Conservation (phyloP, 441 rosid genomes). For the Gossypium davidsonii region DNA sequence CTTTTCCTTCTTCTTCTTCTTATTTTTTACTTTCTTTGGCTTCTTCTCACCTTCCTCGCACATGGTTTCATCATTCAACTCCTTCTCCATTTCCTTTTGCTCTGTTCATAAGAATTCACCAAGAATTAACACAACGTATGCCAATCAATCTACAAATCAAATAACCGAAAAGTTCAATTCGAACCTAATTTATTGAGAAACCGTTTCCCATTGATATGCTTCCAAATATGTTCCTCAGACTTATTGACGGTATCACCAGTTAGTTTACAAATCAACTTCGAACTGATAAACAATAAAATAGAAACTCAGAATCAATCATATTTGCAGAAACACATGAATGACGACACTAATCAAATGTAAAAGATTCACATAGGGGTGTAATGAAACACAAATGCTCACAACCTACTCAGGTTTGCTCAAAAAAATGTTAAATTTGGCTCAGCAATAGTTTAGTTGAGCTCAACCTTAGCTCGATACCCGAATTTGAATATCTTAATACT, state of each 20-base stretch:
- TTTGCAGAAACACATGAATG: background rate
- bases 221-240: slow-evolving; percentile 91
- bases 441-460: background rate
- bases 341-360: background rate
- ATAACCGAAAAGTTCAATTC: background rate
- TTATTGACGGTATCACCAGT: slow-evolving; percentile 86
- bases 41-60: slow-evolving; percentile 27
- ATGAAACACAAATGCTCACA: background rate
- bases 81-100: slow-evolving; percentile 51
- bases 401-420: background rate
- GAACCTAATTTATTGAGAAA: slow-evolving; percentile 85
- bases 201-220: slow-evolving; percentile 77
- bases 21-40: background rate
- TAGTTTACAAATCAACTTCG: slow-evolving; percentile 75
- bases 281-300: slow-evolving; percentile 32
- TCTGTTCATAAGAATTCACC: slow-evolving; percentile 35
- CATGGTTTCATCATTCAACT: slow-evolving; percentile 20
- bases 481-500: background rate
- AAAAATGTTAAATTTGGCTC: background rate
- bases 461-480: background rate
- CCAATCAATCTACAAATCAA: background rate
- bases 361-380: background rate
- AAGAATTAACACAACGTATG: background rate
- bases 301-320: background rate
- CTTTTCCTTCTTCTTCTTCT: slow-evolving; percentile 18